Conservation (phyloP, 2,329 filamentous ascomycete genomes). For the Beauveria bassiana region DNA sequence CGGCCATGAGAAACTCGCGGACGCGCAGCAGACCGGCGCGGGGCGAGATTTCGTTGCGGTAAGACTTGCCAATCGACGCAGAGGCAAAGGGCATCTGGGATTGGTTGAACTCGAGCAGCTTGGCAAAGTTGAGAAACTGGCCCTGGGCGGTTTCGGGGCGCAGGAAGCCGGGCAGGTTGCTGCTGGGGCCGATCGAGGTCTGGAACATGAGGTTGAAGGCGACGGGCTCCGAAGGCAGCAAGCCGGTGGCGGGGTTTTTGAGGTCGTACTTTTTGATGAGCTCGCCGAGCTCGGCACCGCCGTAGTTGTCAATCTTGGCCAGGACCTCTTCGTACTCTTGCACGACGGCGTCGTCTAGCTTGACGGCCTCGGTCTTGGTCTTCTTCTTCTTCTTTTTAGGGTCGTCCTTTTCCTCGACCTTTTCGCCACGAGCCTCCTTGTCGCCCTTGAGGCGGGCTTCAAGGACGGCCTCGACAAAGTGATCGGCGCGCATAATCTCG, state of each 20-base stretch:
- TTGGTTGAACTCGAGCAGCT: constrained; percentile 94
- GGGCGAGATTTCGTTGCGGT: constrained; percentile 96
- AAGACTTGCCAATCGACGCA: constrained; percentile 94
- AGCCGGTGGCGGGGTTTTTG: constrained; percentile 74
- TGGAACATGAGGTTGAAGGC: constrained; percentile 99
- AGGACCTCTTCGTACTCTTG: constrained; percentile 87
- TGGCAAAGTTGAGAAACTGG: constrained; percentile 95
- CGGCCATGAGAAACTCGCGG: constrained; percentile 96
- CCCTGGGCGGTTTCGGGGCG: constrained; percentile 95
- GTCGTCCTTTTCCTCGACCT: constrained; percentile 67
- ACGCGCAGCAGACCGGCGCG: constrained; percentile 85
- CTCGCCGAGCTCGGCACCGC: constrained; percentile 74
- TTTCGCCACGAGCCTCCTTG: constrained; percentile 83
- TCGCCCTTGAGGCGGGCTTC: constrained; percentile 81
- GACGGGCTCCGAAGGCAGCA: constrained; percentile 70
- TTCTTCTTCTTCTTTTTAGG: constrained; percentile 82
- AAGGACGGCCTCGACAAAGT: constrained; percentile 90
- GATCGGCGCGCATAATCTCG: constrained; percentile 92
- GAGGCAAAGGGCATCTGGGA: constrained; percentile 94
- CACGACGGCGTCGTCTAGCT: constrained; percentile 78
- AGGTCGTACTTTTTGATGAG: constrained; percentile 90
- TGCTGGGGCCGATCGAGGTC: constrained; percentile 87
- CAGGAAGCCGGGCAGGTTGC: constrained; percentile 76
- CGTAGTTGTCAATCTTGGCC: constrained; percentile 92
- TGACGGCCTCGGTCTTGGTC: constrained; percentile 70